These are phyloP conservation scores for Erodium maritimum DNA, from an alignment of 345 rosid genomes.

Conservation along the genomic window DNA sequence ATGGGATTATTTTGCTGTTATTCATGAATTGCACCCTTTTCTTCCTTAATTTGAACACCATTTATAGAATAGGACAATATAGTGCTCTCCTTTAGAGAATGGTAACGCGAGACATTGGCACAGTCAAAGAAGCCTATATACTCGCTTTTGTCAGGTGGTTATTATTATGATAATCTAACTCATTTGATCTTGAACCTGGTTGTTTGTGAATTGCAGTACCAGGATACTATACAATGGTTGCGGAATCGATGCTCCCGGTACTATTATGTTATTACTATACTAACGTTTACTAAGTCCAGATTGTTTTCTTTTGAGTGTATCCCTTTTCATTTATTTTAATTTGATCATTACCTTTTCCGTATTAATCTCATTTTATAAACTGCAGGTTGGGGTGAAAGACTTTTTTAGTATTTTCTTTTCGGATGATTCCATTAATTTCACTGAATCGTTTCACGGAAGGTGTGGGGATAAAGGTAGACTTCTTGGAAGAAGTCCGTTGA, in stretches of 20 bases:
- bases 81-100: too few species aligned
- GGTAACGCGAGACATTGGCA: too few species aligned
- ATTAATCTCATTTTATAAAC: slow-evolving; percentile 8
- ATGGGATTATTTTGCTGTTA: too few species aligned
- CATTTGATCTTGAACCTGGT: slow-evolving; percentile 8
- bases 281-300: neutral
- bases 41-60: too few species aligned
- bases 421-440: slow-evolving; percentile 47
- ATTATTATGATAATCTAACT: neutral
- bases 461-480: slow-evolving; percentile 90
- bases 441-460: slow-evolving; percentile 62
- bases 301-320: neutral
- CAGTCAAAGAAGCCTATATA: too few species aligned
- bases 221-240: slow-evolving; percentile 51
- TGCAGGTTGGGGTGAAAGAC: slow-evolving; percentile 80
- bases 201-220: slow-evolving; percentile 56
- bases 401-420: slow-evolving; percentile 68
- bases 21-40: too few species aligned
- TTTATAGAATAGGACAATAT: too few species aligned
- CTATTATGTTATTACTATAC: slow-evolving; percentile 14
- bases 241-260: slow-evolving; percentile 75
- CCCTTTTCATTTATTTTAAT: neutral
- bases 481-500: neutral
- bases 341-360: neutral
- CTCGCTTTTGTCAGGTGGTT: too few species aligned